Conservation (phyloP, 306 rosid species). For the Mucuna pruriens region DNA sequence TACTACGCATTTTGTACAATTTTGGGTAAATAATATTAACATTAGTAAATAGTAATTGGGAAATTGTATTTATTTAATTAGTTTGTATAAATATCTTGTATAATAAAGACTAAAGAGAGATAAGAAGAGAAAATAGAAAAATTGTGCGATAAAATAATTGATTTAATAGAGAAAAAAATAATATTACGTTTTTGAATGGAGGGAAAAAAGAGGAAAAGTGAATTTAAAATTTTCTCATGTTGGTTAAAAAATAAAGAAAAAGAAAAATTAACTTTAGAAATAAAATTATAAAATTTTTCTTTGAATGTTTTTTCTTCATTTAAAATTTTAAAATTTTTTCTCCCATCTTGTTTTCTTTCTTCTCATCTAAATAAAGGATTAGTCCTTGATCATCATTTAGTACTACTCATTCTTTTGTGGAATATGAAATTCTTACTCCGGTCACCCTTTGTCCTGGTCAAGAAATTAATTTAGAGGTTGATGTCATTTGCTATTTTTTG, state of each 20-base stretch:
- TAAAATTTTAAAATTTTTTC: background rate
- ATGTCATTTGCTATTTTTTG: slow-evolving; percentile 8
- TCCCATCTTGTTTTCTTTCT: background rate
- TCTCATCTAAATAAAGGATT: background rate
- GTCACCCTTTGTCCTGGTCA: background rate
- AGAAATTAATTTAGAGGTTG: slow-evolving; percentile 26
- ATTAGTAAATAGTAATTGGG: background rate
- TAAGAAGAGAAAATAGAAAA: too few relatives aligned
- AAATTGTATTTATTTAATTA: background rate
- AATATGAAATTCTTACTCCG: background rate
- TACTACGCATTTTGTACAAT: background rate
- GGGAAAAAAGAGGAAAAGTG: too few relatives aligned
- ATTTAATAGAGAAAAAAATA: background rate
- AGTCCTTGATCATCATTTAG: background rate
- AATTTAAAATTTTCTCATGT: background rate
- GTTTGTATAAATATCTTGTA: background rate
- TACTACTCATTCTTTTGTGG: background rate
- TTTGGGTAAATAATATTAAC: background rate
- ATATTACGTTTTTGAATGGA: background rate
- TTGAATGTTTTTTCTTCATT: background rate
- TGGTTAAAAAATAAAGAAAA: background rate
- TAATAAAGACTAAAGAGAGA: too few relatives aligned
- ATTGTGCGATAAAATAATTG: too few relatives aligned
- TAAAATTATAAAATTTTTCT: background rate
- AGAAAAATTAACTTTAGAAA: too few relatives aligned